A percentile compares a stretch with the other conserved stretches of the same genome.
Conservation (phyloP, 2,329 filamentous ascomycete species). For the Fusarium pininemorale region DNA sequence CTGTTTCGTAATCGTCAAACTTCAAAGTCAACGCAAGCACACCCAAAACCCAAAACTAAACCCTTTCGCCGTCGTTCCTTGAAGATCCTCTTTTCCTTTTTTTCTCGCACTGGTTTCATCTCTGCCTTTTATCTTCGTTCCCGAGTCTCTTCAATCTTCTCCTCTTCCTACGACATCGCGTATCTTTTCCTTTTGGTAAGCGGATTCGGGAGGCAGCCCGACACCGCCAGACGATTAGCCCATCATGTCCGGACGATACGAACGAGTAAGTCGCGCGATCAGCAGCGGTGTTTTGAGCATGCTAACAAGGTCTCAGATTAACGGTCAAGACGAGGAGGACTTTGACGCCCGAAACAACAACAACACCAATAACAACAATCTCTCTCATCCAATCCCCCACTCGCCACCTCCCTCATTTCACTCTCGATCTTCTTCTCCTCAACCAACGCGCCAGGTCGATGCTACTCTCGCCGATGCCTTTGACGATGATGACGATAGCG, state of each 20-base stretch:
- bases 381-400: conserved; percentile 56
- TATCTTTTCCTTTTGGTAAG: conserved; percentile 12
- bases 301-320: conserved; percentile 56
- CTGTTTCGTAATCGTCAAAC: conserved; percentile 26
- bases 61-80: conserved; percentile 36
- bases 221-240: conserved; percentile 32
- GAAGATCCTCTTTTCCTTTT: conserved; percentile 7
- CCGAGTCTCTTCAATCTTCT: background rate
- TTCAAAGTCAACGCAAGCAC: conserved; percentile 23
- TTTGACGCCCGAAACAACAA: conserved; percentile 44
- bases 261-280: conserved; percentile 57
- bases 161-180: conserved; percentile 9
- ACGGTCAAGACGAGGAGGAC: conserved; percentile 67
- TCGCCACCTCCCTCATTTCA: conserved; percentile 86
- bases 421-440: conserved; percentile 75
- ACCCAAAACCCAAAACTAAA: background rate
- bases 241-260: conserved; percentile 66
- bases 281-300: background rate
- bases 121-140: conserved; percentile 9
- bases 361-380: conserved; percentile 7
- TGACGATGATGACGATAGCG: conserved; percentile 80
- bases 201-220: conserved; percentile 39
- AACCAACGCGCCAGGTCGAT: conserved; percentile 64
- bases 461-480: conserved; percentile 92
- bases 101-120: conserved; percentile 13